These are phyloP conservation scores for Rhizopus microsporus DNA, from an alignment of 371 early-diverging fungal genomes.

Conservation along the genomic window DNA sequence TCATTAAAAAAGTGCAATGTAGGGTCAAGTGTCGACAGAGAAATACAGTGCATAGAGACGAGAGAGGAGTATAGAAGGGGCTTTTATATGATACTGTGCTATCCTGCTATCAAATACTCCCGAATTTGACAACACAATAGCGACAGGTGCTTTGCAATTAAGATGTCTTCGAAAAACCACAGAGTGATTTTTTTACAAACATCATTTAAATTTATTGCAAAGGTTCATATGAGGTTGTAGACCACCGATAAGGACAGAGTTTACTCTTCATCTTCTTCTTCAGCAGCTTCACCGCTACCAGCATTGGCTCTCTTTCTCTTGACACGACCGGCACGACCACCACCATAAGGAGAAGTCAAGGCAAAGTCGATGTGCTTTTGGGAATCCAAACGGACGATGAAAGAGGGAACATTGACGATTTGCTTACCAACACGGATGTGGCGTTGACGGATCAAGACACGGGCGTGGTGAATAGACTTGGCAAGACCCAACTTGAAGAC, in stretches of 20 bases:
- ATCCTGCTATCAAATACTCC: conserved; percentile 5
- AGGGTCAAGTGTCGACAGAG: neutral
- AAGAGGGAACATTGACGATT: conserved; percentile 96
- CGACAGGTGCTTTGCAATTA: conserved; percentile 54
- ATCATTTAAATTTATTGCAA: conserved; percentile 46
- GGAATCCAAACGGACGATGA: conserved; percentile 92
- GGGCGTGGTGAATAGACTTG: conserved; percentile 99
- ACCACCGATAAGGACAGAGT: conserved; percentile 9
- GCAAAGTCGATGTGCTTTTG: conserved; percentile 99
- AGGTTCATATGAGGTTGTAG: conserved; percentile 41
- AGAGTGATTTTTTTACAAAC: conserved; percentile 14
- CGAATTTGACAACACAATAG: conserved; percentile 10
- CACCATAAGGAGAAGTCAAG: conserved; percentile 97
- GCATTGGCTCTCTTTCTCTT: conserved; percentile 89
- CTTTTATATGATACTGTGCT: conserved; percentile 28
- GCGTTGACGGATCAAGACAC: conserved; percentile 98
- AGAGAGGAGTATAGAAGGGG: neutral
- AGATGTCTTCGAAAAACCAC: conserved; percentile 29
- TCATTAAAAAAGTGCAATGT: neutral
- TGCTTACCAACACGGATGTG: conserved; percentile 99
- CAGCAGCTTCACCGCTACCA: conserved; percentile 66
- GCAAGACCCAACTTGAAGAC: conserved; percentile 99
- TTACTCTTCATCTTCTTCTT: conserved; percentile 75
- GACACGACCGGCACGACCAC: conserved; percentile 98
- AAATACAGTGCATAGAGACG: neutral